Conservation (phyloP, 805 yeast genomes). For the Teunomyces gatunensis region DNA sequence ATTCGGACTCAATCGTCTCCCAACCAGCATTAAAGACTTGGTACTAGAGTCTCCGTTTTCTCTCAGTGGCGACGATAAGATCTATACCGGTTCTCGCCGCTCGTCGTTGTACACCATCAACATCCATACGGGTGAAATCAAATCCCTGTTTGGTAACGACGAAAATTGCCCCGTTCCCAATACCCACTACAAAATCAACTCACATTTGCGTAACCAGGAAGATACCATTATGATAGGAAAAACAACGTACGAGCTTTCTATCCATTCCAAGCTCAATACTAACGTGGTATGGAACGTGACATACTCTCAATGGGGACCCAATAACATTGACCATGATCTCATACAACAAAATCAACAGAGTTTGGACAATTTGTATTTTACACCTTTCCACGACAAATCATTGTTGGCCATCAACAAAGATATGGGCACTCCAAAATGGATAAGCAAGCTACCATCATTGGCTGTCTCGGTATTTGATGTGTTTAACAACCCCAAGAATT, state of each 20-base stretch:
- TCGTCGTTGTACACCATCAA: constrained; percentile 76
- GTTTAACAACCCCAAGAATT: constrained; percentile 28
- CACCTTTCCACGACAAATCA: constrained; percentile 81
- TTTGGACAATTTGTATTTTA: constrained; percentile 70
- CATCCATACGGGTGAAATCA: constrained; percentile 68
- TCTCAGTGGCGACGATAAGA: constrained; percentile 67
- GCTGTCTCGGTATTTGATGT: constrained; percentile 82
- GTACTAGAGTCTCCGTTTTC: constrained; percentile 86
- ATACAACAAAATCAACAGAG: constrained; percentile 50
- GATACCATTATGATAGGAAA: constrained; percentile 61
- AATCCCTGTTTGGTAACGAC: constrained; percentile 61
- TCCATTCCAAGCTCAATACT: constrained; percentile 68
- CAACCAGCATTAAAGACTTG: constrained; percentile 73
- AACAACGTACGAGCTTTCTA: constrained; percentile 68
- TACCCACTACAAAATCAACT: constrained; percentile 14
- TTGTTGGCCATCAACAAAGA: constrained; percentile 70
- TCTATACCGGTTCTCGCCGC: constrained; percentile 81
- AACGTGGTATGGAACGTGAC: constrained; percentile 75
- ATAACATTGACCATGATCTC: constrained; percentile 67
- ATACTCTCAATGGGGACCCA: constrained; percentile 89
- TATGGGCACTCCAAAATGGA: constrained; percentile 77
- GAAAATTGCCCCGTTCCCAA: constrained; percentile 37
- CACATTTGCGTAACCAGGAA: constrained; percentile 18
- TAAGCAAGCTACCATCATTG: constrained; percentile 65
- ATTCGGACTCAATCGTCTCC: constrained; percentile 75